Evolutionary conservation across 345 rosid species (phyloP).

Genomic region (Litchi chinensis): DNA sequence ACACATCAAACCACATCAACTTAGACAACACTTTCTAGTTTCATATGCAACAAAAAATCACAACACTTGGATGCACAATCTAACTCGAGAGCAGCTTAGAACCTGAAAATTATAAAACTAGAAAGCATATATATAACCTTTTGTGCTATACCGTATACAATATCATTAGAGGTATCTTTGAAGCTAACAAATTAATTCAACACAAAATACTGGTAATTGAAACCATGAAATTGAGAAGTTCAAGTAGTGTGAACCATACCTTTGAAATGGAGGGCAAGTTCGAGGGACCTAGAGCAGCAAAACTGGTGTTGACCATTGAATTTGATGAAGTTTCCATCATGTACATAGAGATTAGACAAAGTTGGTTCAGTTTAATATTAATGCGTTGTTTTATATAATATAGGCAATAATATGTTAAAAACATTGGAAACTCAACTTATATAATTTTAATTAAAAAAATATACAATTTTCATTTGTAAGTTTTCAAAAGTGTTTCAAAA

Average conservation of each 20-base stretch:
- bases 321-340: background rate
- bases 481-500: no score
- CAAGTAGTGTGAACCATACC: background rate
- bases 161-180: background rate
- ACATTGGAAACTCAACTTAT: no score
- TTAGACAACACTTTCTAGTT: background rate
- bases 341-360: background rate
- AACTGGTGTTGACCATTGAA: background rate
- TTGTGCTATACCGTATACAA: background rate
- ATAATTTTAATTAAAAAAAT: no score
- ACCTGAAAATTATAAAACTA: background rate
- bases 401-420: no score
- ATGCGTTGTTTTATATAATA: no score
- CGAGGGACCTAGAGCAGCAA: background rate
- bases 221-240: background rate
- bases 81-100: background rate
- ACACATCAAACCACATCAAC: background rate
- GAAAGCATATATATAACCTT: background rate
- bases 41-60: background rate
- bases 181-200: background rate
- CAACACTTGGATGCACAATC: background rate
- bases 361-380: background rate
- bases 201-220: background rate
- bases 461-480: no score
- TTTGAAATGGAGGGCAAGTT: background rate